phyloP scores from a whole-genome alignment of 2,329 filamentous ascomycete genomes.

The Venturia nashicola region DNA sequence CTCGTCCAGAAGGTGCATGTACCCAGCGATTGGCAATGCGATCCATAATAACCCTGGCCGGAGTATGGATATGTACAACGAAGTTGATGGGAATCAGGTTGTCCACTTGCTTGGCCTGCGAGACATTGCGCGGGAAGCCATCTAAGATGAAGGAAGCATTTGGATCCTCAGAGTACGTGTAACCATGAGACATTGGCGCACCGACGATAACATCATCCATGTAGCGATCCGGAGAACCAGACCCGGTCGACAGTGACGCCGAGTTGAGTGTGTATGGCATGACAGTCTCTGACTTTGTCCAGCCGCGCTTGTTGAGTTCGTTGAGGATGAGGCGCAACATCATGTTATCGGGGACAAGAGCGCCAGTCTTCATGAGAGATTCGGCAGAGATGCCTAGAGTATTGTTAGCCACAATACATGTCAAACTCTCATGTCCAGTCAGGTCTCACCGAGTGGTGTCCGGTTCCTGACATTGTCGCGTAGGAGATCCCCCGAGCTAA shows the following conservation, averaged over 20 bases:
- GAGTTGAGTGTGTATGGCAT: slow-evolving; percentile 34
- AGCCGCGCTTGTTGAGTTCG: slow-evolving; percentile 74
- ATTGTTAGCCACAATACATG: neutral
- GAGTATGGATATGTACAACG: slow-evolving; percentile 76
- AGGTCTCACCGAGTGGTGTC: slow-evolving; percentile 64
- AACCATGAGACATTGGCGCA: slow-evolving; percentile 23
- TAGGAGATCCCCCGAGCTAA: slow-evolving; percentile 87
- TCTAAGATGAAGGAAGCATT: slow-evolving; percentile 87
- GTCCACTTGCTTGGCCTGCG: slow-evolving; percentile 69
- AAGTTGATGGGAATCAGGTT: slow-evolving; percentile 85
- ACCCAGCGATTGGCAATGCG: slow-evolving; percentile 90
- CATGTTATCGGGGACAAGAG: slow-evolving; percentile 80
- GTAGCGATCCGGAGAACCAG: slow-evolving; percentile 10
- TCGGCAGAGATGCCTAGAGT: slow-evolving; percentile 75
- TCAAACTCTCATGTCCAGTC: neutral
- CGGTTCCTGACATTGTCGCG: slow-evolving; percentile 83
- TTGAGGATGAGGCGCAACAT: slow-evolving; percentile 88
- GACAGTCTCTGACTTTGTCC: slow-evolving; percentile 48
- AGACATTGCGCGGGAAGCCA: slow-evolving; percentile 81
- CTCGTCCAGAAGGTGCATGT: slow-evolving; percentile 77
- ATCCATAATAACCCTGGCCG: slow-evolving; percentile 72
- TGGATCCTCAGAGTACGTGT: slow-evolving; percentile 51
- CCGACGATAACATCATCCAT: slow-evolving; percentile 32
- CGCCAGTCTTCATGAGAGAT: slow-evolving; percentile 72
- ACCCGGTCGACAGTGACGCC: slow-evolving; percentile 19